Conservation (phyloP, 495 filamentous ascomycete genomes). For the Stereocaulon alpinum region DNA sequence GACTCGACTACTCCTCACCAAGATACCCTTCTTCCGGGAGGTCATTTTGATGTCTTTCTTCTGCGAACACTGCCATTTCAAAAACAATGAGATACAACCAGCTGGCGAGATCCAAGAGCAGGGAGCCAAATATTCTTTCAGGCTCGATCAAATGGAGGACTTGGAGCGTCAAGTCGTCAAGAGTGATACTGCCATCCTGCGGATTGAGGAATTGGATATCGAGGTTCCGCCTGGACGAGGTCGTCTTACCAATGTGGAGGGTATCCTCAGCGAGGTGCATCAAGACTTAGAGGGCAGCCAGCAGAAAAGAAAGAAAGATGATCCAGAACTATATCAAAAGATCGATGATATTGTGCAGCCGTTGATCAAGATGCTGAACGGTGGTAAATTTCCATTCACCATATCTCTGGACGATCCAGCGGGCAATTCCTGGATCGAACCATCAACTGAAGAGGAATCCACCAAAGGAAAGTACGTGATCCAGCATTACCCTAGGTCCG, state of each 20-base stretch:
- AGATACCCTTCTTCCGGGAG: slow-evolving; percentile 93
- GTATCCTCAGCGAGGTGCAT: slow-evolving; percentile 63
- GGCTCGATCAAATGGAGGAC: slow-evolving; percentile 56
- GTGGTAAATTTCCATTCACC: slow-evolving; percentile 76
- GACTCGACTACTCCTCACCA: slow-evolving; percentile 76
- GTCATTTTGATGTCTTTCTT: slow-evolving; percentile 94
- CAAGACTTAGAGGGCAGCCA: slow-evolving; percentile 71
- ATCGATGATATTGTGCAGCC: slow-evolving; percentile 59
- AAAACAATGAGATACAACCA: slow-evolving; percentile 84
- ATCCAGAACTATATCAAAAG: slow-evolving; percentile 66
- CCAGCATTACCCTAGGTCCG: slow-evolving; percentile 67
- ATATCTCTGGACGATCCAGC: slow-evolving; percentile 79
- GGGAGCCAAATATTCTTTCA: slow-evolving; percentile 68
- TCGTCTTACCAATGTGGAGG: slow-evolving; percentile 86
- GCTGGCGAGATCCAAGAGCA: slow-evolving; percentile 84
- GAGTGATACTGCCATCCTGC: slow-evolving; percentile 72
- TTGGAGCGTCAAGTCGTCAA: slow-evolving; percentile 82
- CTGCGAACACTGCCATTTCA: slow-evolving; percentile 78
- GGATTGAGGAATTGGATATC: slow-evolving; percentile 74
- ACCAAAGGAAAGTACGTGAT: slow-evolving; percentile 60
- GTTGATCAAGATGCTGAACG: slow-evolving; percentile 55
- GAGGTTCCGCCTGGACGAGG: slow-evolving; percentile 85
- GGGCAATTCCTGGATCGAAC: slow-evolving; percentile 97
- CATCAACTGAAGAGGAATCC: slow-evolving; percentile 59
- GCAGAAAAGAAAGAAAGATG: slow-evolving; percentile 55